Percentiles rank a stretch among this genome's conserved stretches.
Evolutionary conservation across 192 early-diverging fungal species (phyloP).

Genomic region (Thamnidium elegans): DNA sequence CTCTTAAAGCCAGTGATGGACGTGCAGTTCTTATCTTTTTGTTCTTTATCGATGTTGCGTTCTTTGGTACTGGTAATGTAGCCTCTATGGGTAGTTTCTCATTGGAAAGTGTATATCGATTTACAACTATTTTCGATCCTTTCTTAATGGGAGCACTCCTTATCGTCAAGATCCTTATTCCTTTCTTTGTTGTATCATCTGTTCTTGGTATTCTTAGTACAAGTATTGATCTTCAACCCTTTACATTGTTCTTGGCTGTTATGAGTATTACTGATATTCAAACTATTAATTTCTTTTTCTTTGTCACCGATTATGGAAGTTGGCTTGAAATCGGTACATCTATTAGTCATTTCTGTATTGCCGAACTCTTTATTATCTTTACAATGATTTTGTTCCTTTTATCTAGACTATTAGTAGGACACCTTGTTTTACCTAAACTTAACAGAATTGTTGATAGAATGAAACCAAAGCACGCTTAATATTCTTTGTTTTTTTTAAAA

Average conservation of each 20-base stretch:
- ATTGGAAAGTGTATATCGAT: conserved; percentile 82
- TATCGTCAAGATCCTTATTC: conserved; percentile 89
- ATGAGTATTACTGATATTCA: conserved; percentile 87
- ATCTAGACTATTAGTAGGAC: conserved; percentile 58
- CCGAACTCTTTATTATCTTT: conserved; percentile 88
- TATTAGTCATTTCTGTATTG: conserved; percentile 94
- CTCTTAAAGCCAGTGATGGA: conserved; percentile 44
- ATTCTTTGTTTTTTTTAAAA: too few species aligned
- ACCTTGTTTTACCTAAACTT: conserved; percentile 20
- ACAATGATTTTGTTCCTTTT: conserved; percentile 83
- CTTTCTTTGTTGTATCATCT: conserved; percentile 89
- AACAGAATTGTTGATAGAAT: conserved; percentile 1
- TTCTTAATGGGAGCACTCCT: conserved; percentile 85
- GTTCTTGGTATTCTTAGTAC: conserved; percentile 76
- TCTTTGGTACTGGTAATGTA: conserved; percentile 97
- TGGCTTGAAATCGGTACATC: conserved; percentile 98
- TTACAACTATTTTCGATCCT: conserved; percentile 88
- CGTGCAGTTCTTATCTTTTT: conserved; percentile 74
- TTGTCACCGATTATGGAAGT: conserved; percentile 86
- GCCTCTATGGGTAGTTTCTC: conserved; percentile 85
- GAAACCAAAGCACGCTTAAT: not conserved
- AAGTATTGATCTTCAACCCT: conserved; percentile 76
- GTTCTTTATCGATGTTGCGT: conserved; percentile 89
- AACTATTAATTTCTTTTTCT: conserved; percentile 96
- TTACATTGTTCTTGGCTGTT: conserved; percentile 84